Conservation (phyloP, 306 rosid genomes). For the Fagus crenata region DNA sequence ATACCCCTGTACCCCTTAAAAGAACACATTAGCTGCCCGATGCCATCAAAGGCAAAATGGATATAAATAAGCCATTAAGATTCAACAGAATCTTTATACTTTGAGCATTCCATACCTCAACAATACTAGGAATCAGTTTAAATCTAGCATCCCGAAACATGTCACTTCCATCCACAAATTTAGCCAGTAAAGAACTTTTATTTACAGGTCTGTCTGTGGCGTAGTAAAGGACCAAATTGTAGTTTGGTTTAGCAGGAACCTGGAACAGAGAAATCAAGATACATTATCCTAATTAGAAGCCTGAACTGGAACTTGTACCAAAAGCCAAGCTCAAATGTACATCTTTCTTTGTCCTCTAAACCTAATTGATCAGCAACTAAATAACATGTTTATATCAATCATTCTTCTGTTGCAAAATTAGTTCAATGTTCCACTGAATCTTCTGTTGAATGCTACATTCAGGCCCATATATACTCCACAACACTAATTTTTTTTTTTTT, state of each 20-base stretch:
- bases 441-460: neutral
- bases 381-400: neutral
- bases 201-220: constrained; percentile 79
- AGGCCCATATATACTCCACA: constrained; percentile 5
- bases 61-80: constrained; percentile 3
- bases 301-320: neutral
- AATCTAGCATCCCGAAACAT: constrained; percentile 76
- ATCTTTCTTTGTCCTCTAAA: neutral
- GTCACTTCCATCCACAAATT: constrained; percentile 79
- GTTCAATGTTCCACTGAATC: neutral
- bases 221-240: constrained; percentile 76
- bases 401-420: neutral
- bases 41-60: constrained; percentile 9
- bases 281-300: constrained; percentile 23
- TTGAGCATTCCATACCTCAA: constrained; percentile 51
- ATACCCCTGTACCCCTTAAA: constrained; percentile 65
- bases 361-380: neutral
- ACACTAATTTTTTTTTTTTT: neutral
- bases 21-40: constrained; percentile 28
- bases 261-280: constrained; percentile 33
- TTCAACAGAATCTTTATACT: constrained; percentile 24
- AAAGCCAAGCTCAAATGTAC: neutral
- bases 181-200: constrained; percentile 67
- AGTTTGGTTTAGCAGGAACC: constrained; percentile 99
- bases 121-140: constrained; percentile 93